Conservation (phyloP, 768 basidiomycete genomes). For the Gloeopeniophorella convolvens region DNA sequence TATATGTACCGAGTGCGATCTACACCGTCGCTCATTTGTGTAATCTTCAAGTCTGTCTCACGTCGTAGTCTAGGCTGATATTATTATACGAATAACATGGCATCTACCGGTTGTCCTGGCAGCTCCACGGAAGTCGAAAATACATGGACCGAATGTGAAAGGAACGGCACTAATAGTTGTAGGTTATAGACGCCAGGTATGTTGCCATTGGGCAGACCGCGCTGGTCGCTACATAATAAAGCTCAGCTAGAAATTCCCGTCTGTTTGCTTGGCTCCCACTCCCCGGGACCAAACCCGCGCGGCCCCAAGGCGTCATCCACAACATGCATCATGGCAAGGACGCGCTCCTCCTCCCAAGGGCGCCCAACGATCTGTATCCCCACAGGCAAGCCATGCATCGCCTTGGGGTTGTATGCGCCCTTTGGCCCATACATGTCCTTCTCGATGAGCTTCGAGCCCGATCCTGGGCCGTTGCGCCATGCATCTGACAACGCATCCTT, state of each 20-base stretch:
- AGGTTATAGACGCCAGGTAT: too few species aligned
- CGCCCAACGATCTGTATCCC: too few species aligned
- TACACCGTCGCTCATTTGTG: background rate
- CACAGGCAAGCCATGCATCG: slow-evolving; percentile 76
- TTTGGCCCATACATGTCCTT: slow-evolving; percentile 46
- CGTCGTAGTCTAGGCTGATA: background rate
- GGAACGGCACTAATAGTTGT: too few species aligned
- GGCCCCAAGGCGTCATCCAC: slow-evolving; percentile 61
- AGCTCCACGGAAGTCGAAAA: too few species aligned
- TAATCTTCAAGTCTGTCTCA: background rate
- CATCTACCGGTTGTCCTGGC: too few species aligned
- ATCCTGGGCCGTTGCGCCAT: slow-evolving; percentile 43
- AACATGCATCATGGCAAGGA: slow-evolving; percentile 70
- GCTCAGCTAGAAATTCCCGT: too few species aligned
- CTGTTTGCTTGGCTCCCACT: too few species aligned
- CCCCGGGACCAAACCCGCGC: slow-evolving; percentile 64
- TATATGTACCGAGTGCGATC: background rate
- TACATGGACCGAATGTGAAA: too few species aligned
- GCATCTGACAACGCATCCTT: slow-evolving; percentile 45
- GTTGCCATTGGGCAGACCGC: too few species aligned
- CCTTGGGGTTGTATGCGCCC: slow-evolving; percentile 51
- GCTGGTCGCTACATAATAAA: too few species aligned
- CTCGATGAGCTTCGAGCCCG: slow-evolving; percentile 56
- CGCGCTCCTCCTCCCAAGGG: slow-evolving; percentile 79
- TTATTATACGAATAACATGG: too few species aligned